phyloP scores from a whole-genome alignment of 2,329 filamentous ascomycete species.

The Phaeosphaeria sp. region DNA sequence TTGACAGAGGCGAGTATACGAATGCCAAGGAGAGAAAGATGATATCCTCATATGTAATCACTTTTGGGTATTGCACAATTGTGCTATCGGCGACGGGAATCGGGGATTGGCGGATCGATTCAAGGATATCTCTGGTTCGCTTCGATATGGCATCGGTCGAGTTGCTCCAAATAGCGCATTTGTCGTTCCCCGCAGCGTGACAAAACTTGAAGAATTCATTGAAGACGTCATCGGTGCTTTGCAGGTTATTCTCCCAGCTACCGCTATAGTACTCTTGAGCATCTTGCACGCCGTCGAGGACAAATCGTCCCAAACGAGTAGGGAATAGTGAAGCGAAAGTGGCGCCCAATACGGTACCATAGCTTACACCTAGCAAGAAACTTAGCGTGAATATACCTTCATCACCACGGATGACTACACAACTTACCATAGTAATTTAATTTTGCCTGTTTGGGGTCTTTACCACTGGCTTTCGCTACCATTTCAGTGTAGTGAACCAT shows the following conservation, averaged over 20 bases:
- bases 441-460: conserved; percentile 23
- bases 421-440: conserved; percentile 48
- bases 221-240: neutral
- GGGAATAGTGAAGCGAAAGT: conserved; percentile 34
- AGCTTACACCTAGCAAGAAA: too few species aligned
- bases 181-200: neutral
- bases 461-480: conserved; percentile 11
- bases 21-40: too few species aligned
- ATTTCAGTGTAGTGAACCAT: conserved; percentile 20
- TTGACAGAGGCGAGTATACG: too few species aligned
- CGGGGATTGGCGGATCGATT: too few species aligned
- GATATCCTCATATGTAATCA: too few species aligned
- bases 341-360: conserved; percentile 48
- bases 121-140: neutral
- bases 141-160: neutral
- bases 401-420: too few species aligned
- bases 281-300: conserved; percentile 52
- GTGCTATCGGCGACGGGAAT: too few species aligned
- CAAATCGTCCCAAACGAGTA: conserved; percentile 20
- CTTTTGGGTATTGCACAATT: too few species aligned
- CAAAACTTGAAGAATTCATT: conserved; percentile 2
- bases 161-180: neutral
- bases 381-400: too few species aligned
- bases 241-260: conserved; percentile 8
- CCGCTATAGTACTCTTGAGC: conserved; percentile 18